phyloP scores from a whole-genome alignment of 768 basidiomycete genomes.

The Thelephora ganbajun region DNA sequence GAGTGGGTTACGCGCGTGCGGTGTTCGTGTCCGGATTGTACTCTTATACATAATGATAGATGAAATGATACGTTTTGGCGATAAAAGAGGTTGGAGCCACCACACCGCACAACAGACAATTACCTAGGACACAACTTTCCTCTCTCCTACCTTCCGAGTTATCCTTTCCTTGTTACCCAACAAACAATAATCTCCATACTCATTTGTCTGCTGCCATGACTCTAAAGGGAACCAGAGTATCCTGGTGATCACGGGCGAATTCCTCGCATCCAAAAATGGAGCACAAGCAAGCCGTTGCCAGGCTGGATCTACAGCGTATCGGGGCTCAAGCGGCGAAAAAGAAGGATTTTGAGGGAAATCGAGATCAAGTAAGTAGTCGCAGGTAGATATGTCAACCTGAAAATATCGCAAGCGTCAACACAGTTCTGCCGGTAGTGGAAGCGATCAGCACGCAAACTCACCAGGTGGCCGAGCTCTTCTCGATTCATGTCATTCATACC shows the following conservation, averaged over 20 bases:
- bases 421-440: constrained; percentile 1
- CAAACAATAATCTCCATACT: constrained; percentile 86
- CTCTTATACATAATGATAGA: background rate
- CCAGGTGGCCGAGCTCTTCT: constrained; percentile 69
- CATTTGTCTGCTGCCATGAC: constrained; percentile 53
- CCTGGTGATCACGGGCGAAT: constrained; percentile 61
- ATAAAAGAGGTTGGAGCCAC: background rate
- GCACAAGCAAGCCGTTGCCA: constrained; percentile 79
- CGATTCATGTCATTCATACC: constrained; percentile 83
- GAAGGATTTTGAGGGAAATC: constrained; percentile 66
- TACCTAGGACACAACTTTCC: constrained; percentile 4
- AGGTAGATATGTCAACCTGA: constrained; percentile 57
- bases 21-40: too few relatives aligned
- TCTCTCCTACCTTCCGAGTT: constrained; percentile 13
- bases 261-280: constrained; percentile 71
- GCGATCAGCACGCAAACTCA: constrained; percentile 23
- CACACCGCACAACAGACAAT: too few relatives aligned
- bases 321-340: constrained; percentile 52
- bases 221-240: constrained; percentile 69
- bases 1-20: too few relatives aligned
- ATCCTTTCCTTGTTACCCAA: constrained; percentile 44
- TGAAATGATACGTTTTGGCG: background rate
- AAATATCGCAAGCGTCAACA: constrained; percentile 2
- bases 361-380: constrained; percentile 85
- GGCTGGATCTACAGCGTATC: constrained; percentile 52